These are phyloP conservation scores for Dendrobium chrysotoxum DNA, from an alignment of 106 monocot genomes.

Conservation along the genomic window DNA sequence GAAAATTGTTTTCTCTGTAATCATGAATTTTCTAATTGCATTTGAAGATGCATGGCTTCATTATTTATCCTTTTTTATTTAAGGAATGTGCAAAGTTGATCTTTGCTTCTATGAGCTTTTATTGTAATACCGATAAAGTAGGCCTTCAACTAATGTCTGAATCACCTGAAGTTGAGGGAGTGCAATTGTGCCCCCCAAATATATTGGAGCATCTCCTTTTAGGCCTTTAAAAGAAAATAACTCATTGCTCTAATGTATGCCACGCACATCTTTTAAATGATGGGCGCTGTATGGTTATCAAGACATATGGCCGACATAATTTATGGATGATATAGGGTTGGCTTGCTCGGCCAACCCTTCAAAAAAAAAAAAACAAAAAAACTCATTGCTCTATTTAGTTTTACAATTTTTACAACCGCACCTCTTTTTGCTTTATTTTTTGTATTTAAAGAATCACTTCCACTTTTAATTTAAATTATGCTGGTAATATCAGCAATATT, in stretches of 20 bases:
- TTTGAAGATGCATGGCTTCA: background rate
- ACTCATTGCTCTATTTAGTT: background rate
- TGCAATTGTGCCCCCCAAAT: background rate
- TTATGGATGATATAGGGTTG: no score
- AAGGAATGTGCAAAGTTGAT: background rate
- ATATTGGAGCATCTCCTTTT: background rate
- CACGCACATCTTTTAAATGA: no score
- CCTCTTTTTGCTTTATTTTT: background rate
- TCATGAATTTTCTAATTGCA: constrained; percentile 1
- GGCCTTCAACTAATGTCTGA: background rate
- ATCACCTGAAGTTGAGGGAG: background rate
- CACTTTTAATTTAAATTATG: background rate
- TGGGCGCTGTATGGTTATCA: no score
- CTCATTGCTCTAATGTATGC: background rate
- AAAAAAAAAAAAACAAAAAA: background rate
- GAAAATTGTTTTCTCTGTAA: background rate
- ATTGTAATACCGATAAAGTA: background rate
- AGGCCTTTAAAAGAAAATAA: background rate
- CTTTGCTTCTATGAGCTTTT: constrained; percentile 1
- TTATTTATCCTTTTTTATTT: background rate
- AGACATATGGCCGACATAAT: no score
- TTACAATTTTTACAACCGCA: background rate
- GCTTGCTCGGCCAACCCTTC: no score
- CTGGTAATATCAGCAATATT: background rate
- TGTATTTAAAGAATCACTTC: background rate